Conservation (phyloP, 2,329 filamentous ascomycete genomes). For the Penicillium sp. region DNA sequence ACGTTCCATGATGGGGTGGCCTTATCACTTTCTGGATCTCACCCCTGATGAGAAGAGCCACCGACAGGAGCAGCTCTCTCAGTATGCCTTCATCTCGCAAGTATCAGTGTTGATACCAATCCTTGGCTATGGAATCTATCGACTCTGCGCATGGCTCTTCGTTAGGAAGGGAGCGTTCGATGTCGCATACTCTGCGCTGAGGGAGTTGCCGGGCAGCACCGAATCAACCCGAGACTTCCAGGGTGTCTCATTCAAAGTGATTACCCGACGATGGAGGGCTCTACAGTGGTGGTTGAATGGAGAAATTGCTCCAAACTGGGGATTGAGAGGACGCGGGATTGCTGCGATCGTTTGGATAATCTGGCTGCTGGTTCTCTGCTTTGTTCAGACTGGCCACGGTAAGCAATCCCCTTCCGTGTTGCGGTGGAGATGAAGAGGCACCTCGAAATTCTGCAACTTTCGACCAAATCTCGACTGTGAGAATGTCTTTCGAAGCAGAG, state of each 20-base stretch:
- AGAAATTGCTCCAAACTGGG: conserved; percentile 13
- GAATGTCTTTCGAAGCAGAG: background rate
- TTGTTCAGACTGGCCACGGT: conserved; percentile 15
- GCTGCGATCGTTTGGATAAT: conserved; percentile 8
- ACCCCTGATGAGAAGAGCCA: conserved; percentile 11
- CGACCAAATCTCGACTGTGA: background rate
- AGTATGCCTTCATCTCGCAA: conserved; percentile 13
- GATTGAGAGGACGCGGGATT: conserved; percentile 14
- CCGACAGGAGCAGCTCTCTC: conserved; percentile 9
- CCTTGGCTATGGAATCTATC: background rate
- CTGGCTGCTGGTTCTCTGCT: conserved; percentile 12
- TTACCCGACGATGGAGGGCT: conserved; percentile 1
- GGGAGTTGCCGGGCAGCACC: background rate
- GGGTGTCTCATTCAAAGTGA: background rate
- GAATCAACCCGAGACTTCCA: background rate
- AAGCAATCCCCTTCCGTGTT: background rate
- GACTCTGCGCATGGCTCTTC: background rate
- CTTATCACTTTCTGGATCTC: conserved; percentile 17
- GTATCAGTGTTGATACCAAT: conserved; percentile 13
- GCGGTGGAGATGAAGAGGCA: background rate
- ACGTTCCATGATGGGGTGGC: conserved; percentile 17
- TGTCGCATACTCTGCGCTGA: conserved; percentile 3
- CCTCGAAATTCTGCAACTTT: background rate
- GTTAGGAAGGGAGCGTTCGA: background rate
- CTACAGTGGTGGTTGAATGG: conserved; percentile 14